These are phyloP conservation scores for Phytophthora agathidicida DNA, from an alignment of 352 stramenopile species.

Conservation along the genomic window DNA sequence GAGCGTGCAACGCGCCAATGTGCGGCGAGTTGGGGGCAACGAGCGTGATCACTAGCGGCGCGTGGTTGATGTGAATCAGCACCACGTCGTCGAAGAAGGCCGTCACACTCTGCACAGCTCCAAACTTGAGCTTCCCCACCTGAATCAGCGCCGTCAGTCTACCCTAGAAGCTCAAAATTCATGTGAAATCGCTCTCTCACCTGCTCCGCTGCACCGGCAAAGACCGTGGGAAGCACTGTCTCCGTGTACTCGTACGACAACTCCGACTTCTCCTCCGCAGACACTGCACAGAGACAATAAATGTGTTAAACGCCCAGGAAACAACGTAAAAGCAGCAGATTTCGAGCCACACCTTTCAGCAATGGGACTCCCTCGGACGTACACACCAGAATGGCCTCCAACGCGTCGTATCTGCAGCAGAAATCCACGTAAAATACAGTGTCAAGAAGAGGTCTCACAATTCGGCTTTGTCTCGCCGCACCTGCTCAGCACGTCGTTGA, in stretches of 20 bases:
- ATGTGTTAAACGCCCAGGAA: background rate
- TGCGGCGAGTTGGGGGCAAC: conserved; percentile 67
- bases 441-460: background rate
- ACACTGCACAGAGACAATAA: conserved; percentile 41
- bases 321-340: background rate
- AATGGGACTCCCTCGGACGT: conserved; percentile 81
- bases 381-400: conserved; percentile 81
- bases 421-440: background rate
- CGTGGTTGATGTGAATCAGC: conserved; percentile 80
- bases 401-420: conserved; percentile 64
- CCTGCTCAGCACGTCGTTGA: conserved; percentile 63
- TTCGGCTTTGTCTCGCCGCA: conserved; percentile 7
- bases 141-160: conserved; percentile 19
- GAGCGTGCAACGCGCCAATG: conserved; percentile 61
- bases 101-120: conserved; percentile 70
- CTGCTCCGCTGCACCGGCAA: conserved; percentile 78
- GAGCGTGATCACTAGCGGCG: conserved; percentile 79
- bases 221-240: conserved; percentile 80
- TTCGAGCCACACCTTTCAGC: conserved; percentile 51
- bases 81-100: conserved; percentile 78
- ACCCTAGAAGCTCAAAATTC: no score
- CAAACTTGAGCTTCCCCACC: conserved; percentile 85
- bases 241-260: conserved; percentile 75
- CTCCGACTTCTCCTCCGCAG: conserved; percentile 47
- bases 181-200: conserved; percentile 22